A percentile compares a stretch with the other conserved stretches of the same genome.
Conservation (phyloP, 176 grass and related monocot species). For the Musa itinerans region DNA sequence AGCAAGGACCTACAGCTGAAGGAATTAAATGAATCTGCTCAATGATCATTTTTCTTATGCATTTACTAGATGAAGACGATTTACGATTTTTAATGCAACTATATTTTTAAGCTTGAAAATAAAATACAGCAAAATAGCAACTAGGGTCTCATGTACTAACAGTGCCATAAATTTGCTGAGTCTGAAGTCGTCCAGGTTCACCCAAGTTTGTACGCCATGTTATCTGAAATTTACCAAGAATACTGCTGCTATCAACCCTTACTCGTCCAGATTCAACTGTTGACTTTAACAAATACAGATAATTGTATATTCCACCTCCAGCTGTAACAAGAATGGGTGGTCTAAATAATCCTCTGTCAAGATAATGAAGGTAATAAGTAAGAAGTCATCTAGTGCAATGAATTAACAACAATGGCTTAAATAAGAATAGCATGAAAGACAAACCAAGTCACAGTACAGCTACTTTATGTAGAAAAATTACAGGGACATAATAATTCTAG, state of each 20-base stretch:
- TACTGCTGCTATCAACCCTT: slow-evolving; percentile 53
- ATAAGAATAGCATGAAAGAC: not conserved
- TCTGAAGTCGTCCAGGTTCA: slow-evolving; percentile 93
- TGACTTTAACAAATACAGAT: slow-evolving; percentile 68
- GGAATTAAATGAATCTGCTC: not conserved
- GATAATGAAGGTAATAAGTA: not conserved
- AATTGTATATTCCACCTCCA: slow-evolving; percentile 94
- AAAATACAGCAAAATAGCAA: slow-evolving; percentile 1
- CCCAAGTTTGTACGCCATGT: slow-evolving; percentile 96
- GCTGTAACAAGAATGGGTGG: slow-evolving; percentile 76
- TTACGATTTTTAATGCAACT: not conserved
- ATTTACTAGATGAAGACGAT: not conserved
- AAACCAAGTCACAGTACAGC: not conserved
- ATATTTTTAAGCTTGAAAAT: not conserved
- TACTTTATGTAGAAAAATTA: not conserved
- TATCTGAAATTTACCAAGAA: slow-evolving; percentile 99
- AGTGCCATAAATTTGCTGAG: slow-evolving; percentile 92
- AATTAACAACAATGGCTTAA: not conserved
- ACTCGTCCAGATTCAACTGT: slow-evolving; percentile 36
- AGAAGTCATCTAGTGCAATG: not conserved
- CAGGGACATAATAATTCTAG: not conserved
- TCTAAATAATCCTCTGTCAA: slow-evolving; percentile 55
- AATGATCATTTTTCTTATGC: not conserved
- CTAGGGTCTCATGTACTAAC: slow-evolving; percentile 33
- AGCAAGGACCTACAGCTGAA: not conserved